Evolutionary conservation across 2,329 filamentous ascomycete genomes (phyloP).

Genomic region (Colletotrichum lini): DNA sequence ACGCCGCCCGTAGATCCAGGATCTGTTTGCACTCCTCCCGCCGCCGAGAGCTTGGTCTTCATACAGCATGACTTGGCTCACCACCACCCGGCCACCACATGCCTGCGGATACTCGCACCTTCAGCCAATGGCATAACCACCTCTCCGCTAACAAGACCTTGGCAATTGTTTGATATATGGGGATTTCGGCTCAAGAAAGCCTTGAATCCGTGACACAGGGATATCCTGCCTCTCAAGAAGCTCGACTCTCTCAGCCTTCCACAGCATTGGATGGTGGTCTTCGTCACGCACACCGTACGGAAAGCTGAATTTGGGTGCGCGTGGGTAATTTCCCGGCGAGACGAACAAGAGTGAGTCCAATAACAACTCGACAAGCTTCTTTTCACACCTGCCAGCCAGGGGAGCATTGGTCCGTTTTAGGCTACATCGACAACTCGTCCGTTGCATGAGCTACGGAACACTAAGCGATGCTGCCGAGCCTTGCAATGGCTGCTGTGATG

Average conservation of each 20-base stretch:
- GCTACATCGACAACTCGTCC: background rate
- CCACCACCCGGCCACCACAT: constrained; percentile 13
- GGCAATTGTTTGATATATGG: constrained; percentile 24
- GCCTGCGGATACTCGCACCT: background rate
- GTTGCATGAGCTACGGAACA: constrained; percentile 6
- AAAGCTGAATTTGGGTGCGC: constrained; percentile 10
- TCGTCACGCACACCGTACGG: background rate
- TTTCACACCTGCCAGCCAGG: background rate
- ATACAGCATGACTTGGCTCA: constrained; percentile 26
- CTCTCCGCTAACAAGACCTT: constrained; percentile 33
- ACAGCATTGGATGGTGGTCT: background rate
- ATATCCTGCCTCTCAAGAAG: background rate
- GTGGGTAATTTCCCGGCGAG: background rate
- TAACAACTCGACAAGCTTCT: background rate
- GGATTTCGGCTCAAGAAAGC: constrained; percentile 5
- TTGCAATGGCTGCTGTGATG: background rate
- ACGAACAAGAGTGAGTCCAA: background rate
- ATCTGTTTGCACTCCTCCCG: constrained; percentile 3
- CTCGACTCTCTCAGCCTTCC: background rate
- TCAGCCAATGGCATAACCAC: background rate
- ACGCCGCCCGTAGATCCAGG: background rate
- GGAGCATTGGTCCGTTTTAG: background rate
- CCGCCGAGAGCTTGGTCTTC: constrained; percentile 31
- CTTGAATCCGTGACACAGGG: background rate
- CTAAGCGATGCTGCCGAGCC: constrained; percentile 8